These are phyloP conservation scores for Pichia sp. DNA, from an alignment of 1,139 yeast species.

Conservation along the genomic window DNA sequence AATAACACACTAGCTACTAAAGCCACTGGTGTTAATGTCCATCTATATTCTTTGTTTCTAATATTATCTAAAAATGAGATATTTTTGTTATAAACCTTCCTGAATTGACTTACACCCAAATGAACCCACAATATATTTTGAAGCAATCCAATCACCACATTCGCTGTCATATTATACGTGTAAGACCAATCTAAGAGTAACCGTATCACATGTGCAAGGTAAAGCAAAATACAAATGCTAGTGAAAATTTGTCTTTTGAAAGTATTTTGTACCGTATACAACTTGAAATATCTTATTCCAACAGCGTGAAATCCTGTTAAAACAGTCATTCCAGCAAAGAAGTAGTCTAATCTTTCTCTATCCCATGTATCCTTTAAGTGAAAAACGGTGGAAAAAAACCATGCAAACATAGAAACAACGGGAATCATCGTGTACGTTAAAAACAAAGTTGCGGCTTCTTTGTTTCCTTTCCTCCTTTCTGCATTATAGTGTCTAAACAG, in stretches of 20 bases:
- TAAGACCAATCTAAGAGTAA: conserved; percentile 77
- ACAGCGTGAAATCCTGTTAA: conserved; percentile 69
- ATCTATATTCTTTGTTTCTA: conserved; percentile 22
- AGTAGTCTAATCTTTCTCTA: conserved; percentile 86
- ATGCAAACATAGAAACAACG: conserved; percentile 70
- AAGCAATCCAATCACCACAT: conserved; percentile 64
- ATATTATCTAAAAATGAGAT: conserved; percentile 20
- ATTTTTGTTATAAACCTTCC: conserved; percentile 21
- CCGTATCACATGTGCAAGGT: conserved; percentile 56
- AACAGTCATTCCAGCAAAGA: conserved; percentile 87
- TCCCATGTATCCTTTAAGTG: conserved; percentile 74
- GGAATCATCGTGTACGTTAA: conserved; percentile 39
- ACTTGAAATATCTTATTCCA: conserved; percentile 45
- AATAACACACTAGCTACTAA: conserved; percentile 45
- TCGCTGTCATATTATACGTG: conserved; percentile 90
- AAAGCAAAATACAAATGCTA: conserved; percentile 38
- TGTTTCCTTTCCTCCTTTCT: conserved; percentile 17
- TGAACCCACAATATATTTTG: conserved; percentile 54
- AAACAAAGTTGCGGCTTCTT: conserved; percentile 27
- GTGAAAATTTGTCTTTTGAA: conserved; percentile 30
- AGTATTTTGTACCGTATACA: conserved; percentile 36
- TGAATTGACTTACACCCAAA: conserved; percentile 9
- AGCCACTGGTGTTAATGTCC: conserved; percentile 44
- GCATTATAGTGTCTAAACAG: conserved; percentile 22
- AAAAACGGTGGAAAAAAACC: conserved; percentile 80